Evolutionary conservation across 352 stramenopile species (phyloP).

Genomic region (Phytopythium helicoides): DNA sequence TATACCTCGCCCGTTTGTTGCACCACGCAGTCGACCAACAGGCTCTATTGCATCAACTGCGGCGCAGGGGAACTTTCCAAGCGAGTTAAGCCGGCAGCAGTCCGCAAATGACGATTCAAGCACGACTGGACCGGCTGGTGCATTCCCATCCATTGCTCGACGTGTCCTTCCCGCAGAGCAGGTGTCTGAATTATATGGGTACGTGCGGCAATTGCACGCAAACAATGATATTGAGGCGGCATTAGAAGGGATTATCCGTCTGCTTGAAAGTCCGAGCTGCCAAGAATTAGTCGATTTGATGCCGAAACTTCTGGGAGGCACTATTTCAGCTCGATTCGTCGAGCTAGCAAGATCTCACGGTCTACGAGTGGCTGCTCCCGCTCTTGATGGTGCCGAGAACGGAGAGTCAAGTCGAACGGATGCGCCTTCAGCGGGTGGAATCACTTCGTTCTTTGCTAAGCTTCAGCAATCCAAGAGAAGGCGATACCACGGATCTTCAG

Average conservation of each 20-base stretch:
- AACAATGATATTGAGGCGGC: slow-evolving; percentile 36
- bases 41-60: neutral
- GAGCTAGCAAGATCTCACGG: slow-evolving; percentile 29
- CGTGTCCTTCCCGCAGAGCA: slow-evolving; percentile 46
- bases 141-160: slow-evolving; percentile 53
- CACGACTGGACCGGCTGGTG: slow-evolving; percentile 20
- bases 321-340: slow-evolving; percentile 48
- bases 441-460: slow-evolving; percentile 59
- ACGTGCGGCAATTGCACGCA: slow-evolving; percentile 54
- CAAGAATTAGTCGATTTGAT: slow-evolving; percentile 62
- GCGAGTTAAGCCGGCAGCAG: neutral
- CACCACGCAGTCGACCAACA: slow-evolving; percentile 21
- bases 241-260: slow-evolving; percentile 45
- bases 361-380: slow-evolving; percentile 20
- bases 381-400: too few relatives aligned
- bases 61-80: neutral
- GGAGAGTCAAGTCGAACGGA: neutral
- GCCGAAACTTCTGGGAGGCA: slow-evolving; percentile 51
- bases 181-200: slow-evolving; percentile 50
- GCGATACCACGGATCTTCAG: slow-evolving; percentile 21
- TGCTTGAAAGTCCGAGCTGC: slow-evolving; percentile 37
- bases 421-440: slow-evolving; percentile 10
- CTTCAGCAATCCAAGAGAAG: slow-evolving; percentile 68
- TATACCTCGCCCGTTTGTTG: slow-evolving; percentile 60
- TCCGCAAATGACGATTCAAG: neutral